Evolutionary conservation across 306 rosid genomes (phyloP), one percentile per base, ranked within the genome.

Genomic region (Cicer bijugum): DNA sequence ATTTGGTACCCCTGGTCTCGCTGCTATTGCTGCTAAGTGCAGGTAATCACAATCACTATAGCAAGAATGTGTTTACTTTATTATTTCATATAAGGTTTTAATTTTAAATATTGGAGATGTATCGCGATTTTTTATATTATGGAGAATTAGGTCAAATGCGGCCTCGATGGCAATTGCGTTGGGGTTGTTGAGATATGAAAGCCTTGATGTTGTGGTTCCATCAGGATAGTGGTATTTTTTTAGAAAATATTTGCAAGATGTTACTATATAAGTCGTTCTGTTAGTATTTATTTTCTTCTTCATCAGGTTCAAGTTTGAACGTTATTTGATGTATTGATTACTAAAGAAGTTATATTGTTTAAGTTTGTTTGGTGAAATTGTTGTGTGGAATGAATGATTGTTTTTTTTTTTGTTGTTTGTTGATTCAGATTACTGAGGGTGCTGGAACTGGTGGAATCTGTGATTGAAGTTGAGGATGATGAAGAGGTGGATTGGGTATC

Each of bases 401-500:
- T 48, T 74, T 28, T 59, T 74, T 28, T 59, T 5, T 7, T 17
- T 17, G 19, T 17, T 12, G n/a, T 12, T 79, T 43, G 42, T 48
- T 52, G 57, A 51, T 51, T 8, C 90, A 92, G 98, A 62, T 77
- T 76, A 77, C 86, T 90, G 47, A 89, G 89, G 81, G 96, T 90
- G 78, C 88, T 92, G 72, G 98, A 92, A 67, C 88, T 92, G 75
- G 87, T 87, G 58, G 96, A 90, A 55, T 82, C 90, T 42, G 89
- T 85, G 59, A 83, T 92, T 48, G 91, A 84, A 43, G 84, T 2
- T 4, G 94, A 85, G 33, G 88, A 86, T 17, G 98, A 87, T 46
- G 92, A 80, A 8, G 96, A 84, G 1, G 85, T 88, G 64, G 96
- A 92, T 80, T 92, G 96, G 96, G 72, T 90, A 67, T 84, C 85